Base-by-base conservation (phyloP, 108 stramenopile genomes). In the Fistulifera pelliculosa region DNA sequence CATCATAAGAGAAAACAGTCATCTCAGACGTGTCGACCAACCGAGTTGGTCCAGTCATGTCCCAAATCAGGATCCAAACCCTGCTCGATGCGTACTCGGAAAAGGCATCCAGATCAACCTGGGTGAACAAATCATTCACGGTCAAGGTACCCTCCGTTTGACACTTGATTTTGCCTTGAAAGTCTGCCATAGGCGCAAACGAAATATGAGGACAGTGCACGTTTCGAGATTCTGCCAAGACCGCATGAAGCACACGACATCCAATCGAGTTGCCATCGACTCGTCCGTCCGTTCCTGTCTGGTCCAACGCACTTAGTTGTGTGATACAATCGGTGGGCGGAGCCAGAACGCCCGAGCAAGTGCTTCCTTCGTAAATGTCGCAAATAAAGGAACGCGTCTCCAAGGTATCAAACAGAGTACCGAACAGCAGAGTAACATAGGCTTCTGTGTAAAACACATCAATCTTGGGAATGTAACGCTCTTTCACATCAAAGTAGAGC, bases 111-210 rank as follows among this genome's bases (percentile, higher is more conserved):
- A 50, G 60, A 50, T 1, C 60, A 22, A 39, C 35, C 38, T 1
- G 12, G 42, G 60, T 51, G 52, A 4, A 54, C 27, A 44, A 13
- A 52, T 14, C 52, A 23, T 41, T 45, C 47, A 47, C 52, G 42
- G 17, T 53, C 17, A 43, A 41, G 27, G 22, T 54, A 43, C 52
- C 21, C 47, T 13, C 44, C 52, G 1, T n/a, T 41, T 51, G 61
- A 47, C n/a, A 54, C 52, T 54, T 54, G 26, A 50, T 27, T 45
- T 45, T 4, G 17, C 11, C 11, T 5, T 45, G 38, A 24, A 52
- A 11, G n/a, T 22, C 18, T 39, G 31, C 40, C 18, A 26, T 39
- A 18, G 24, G 47, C 26, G 18, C 22, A 24, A 27, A 40, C 40
- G 39, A 7, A 18, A 40, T 52, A 22, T 48, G 8, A 4, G 26